Percentiles rank a stretch among this genome's conserved stretches.
phyloP scores from a whole-genome alignment of 2,329 filamentous ascomycete genomes.

The Calonectria honghensis region DNA sequence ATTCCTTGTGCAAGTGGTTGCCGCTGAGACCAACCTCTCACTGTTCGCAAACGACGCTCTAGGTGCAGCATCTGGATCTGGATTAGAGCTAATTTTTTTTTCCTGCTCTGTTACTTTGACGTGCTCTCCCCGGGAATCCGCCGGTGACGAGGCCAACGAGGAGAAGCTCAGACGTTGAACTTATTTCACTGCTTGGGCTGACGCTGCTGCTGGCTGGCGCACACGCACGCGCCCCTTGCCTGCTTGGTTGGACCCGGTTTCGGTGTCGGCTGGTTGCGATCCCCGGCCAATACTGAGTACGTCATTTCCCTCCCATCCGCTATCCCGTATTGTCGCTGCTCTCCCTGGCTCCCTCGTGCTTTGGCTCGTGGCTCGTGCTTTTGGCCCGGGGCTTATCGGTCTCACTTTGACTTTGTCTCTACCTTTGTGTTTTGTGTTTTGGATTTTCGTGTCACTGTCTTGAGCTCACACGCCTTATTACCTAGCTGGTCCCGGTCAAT shows the following conservation, averaged over 20 bases:
- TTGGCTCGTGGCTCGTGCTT: constrained; percentile 27
- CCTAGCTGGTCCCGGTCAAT: constrained; percentile 21
- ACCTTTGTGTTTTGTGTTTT: constrained; percentile 24
- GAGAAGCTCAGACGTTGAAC: background rate
- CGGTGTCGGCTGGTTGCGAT: constrained; percentile 29
- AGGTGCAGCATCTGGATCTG: constrained; percentile 6
- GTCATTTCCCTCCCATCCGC: constrained; percentile 27
- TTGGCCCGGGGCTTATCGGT: constrained; percentile 12
- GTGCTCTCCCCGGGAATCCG: background rate
- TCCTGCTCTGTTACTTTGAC: background rate
- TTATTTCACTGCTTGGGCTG: background rate
- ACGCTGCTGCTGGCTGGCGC: background rate
- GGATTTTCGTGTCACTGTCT: constrained; percentile 27
- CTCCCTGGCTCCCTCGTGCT: constrained; percentile 25
- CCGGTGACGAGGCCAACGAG: constrained; percentile 1
- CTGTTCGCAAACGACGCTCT: constrained; percentile 23
- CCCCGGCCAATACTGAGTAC: constrained; percentile 22
- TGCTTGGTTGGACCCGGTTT: constrained; percentile 26
- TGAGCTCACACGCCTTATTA: constrained; percentile 39
- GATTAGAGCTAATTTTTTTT: background rate
- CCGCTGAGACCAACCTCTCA: constrained; percentile 19
- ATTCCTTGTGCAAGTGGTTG: constrained; percentile 27
- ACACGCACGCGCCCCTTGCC: constrained; percentile 23
- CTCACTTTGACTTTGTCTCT: constrained; percentile 30
- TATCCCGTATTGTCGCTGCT: background rate